Evolutionary conservation across 2,329 filamentous ascomycete genomes (phyloP).

Genomic region (Aspergillus neotritici): DNA sequence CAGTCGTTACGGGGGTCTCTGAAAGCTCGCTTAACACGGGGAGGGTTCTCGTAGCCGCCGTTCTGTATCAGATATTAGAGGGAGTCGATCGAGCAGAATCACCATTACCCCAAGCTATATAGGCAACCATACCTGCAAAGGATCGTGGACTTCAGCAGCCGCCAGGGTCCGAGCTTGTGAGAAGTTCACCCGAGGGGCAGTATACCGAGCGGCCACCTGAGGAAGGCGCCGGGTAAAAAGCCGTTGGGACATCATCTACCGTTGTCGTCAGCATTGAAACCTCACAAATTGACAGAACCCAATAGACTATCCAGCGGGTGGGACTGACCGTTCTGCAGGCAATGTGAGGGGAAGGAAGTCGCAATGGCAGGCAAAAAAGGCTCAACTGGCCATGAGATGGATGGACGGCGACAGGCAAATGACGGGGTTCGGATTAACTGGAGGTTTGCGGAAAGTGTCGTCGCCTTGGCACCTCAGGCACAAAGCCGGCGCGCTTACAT

Average conservation of each 20-base stretch:
- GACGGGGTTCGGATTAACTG: constrained; percentile 24
- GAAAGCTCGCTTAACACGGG: constrained; percentile 74
- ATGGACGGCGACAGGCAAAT: constrained; percentile 12
- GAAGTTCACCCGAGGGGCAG: constrained; percentile 38
- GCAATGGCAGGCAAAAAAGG: constrained; percentile 16
- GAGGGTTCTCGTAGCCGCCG: constrained; percentile 45
- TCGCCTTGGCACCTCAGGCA: constrained; percentile 15
- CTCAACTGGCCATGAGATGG: constrained; percentile 19
- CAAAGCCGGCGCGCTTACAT: constrained; percentile 27
- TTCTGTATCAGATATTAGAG: constrained; percentile 33
- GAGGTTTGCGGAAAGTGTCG: constrained; percentile 21
- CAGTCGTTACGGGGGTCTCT: constrained; percentile 89
- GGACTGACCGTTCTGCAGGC: constrained; percentile 23
- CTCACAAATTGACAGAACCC: not conserved
- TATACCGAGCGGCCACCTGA: constrained; percentile 33
- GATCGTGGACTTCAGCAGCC: constrained; percentile 37
- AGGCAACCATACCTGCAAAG: constrained; percentile 35
- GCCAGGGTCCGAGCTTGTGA: constrained; percentile 37
- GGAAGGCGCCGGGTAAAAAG: constrained; percentile 40
- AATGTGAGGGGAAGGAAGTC: constrained; percentile 12
- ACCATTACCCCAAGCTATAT: not conserved
- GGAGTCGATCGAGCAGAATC: constrained; percentile 10
- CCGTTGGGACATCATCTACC: constrained; percentile 43
- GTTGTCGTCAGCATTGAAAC: constrained; percentile 19
- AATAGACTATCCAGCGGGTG: not conserved